A percentile compares a stretch with the other conserved stretches of the same genome.
Conservation (phyloP, 441 rosid species). For the Populus tomentosa region DNA sequence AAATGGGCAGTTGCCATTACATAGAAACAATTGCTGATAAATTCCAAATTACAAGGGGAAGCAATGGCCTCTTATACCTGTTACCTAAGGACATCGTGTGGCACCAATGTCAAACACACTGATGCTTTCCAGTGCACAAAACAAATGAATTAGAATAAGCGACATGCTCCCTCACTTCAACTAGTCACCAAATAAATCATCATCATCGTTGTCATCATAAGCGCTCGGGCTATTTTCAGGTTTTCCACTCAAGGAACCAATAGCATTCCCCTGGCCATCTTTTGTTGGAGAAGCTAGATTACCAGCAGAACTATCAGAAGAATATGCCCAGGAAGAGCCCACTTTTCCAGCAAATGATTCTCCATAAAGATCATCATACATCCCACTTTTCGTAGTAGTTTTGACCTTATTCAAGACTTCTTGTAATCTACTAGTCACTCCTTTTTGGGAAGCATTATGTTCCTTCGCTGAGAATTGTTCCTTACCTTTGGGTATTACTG, state of each 20-base stretch:
- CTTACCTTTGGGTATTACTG: slow-evolving; percentile 78
- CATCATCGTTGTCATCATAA: slow-evolving; percentile 46
- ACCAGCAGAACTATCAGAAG: slow-evolving; percentile 23
- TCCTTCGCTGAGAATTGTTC: slow-evolving; percentile 40
- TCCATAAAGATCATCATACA: slow-evolving; percentile 76
- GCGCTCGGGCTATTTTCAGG: slow-evolving; percentile 18
- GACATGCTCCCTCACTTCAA: slow-evolving; percentile 1
- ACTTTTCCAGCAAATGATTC: slow-evolving; percentile 64
- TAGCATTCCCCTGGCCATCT: slow-evolving; percentile 27
- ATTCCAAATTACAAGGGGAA: slow-evolving; percentile 24
- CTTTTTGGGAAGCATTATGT: slow-evolving; percentile 38
- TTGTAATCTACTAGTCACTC: slow-evolving; percentile 67
- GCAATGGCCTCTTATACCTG: slow-evolving; percentile 11
- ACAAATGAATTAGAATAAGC: no score
- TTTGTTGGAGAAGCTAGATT: slow-evolving; percentile 29
- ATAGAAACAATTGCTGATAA: slow-evolving; percentile 13
- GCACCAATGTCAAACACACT: no score
- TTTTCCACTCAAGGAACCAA: slow-evolving; percentile 24
- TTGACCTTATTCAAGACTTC: slow-evolving; percentile 67
- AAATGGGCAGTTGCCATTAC: slow-evolving; percentile 6
- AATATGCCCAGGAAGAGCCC: slow-evolving; percentile 81
- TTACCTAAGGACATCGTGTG: neutral
- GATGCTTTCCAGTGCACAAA: no score
- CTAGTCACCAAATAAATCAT: slow-evolving; percentile 82
- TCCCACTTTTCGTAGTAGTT: slow-evolving; percentile 51